These are phyloP conservation scores for Scytalidium sp. DNA, from an alignment of 2,329 filamentous ascomycete genomes.

Conservation along the genomic window DNA sequence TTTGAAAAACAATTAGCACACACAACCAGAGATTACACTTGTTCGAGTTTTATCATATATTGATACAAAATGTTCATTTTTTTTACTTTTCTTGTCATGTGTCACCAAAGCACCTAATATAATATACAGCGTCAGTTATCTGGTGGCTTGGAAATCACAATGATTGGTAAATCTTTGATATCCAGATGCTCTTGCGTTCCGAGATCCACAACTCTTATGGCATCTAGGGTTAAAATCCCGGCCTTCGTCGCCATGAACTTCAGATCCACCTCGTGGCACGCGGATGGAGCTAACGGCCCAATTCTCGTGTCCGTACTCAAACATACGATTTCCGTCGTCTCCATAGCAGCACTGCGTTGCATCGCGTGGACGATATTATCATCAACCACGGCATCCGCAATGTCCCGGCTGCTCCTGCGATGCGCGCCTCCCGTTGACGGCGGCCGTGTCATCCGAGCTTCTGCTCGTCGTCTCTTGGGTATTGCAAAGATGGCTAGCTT, in stretches of 20 bases:
- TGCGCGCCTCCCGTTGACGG: slow-evolving; percentile 44
- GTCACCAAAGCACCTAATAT: background rate
- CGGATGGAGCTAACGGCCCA: slow-evolving; percentile 67
- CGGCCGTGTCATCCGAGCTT: slow-evolving; percentile 39
- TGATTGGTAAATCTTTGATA: slow-evolving; percentile 69
- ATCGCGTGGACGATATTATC: slow-evolving; percentile 69
- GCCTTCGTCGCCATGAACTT: slow-evolving; percentile 65
- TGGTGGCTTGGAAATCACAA: slow-evolving; percentile 45
- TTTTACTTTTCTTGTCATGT: background rate
- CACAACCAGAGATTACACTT: too few relatives aligned
- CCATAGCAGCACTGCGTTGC: slow-evolving; percentile 62
- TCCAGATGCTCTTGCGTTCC: slow-evolving; percentile 74
- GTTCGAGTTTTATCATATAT: too few relatives aligned
- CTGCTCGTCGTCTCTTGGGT: slow-evolving; percentile 60
- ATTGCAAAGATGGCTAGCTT: slow-evolving; percentile 70
- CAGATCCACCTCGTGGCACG: slow-evolving; percentile 72
- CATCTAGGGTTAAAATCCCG: slow-evolving; percentile 69
- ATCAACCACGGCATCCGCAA: slow-evolving; percentile 67
- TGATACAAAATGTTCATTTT: too few relatives aligned
- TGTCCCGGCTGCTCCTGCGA: slow-evolving; percentile 29
- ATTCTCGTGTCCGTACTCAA: slow-evolving; percentile 72
- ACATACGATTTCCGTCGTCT: slow-evolving; percentile 68
- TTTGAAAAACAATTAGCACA: too few relatives aligned
- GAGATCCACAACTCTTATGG: slow-evolving; percentile 70
- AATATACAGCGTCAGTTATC: background rate